Base-by-base conservation (phyloP, 768 basidiomycete species). In the Trametes maxima region DNA sequence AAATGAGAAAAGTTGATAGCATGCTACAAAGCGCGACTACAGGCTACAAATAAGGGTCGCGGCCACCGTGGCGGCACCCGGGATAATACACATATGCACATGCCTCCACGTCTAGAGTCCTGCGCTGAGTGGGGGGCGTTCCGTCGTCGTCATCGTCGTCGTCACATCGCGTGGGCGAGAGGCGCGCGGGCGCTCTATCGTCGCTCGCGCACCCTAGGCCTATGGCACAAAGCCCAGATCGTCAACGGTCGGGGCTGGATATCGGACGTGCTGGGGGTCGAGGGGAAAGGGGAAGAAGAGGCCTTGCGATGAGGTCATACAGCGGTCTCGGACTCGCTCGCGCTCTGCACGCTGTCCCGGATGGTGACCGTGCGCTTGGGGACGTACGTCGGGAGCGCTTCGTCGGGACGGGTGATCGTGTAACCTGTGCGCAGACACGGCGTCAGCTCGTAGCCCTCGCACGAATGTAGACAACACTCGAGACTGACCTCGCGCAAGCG, bases 401-500 rank as follows among this genome's bases (percentile, higher is more conserved):
- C 85, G 12, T 75, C 74, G 0, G 89, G 88, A 57, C 74, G 80
- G 37, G 81, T 78, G 61, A 88, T 74, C 28, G 84, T 64, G 72
- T 82, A 85, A 2, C 85, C 85, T 84, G 62, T 50, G 42, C 25
- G 21, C 11, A 33, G 28, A 33, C 28, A 28, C 24, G 14, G 22
- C 37, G 19, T 50, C 50, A 44, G 36, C 28, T 6, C 37, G 45
- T 33, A 61, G 21, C 16, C n/a, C 6, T 11, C 28, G 28, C 28
- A 33, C 28, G 8, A 46, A 8, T 12, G 3, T 21, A 36, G 5
- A 24, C 42, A 54, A 70, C 70, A 25, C 24, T 4, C 6, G 25
- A 42, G n/a, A 70, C 73, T 55, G 73, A 73, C 91, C 90, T 68
- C 80, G 82, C 49, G 88, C 75, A 4, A 80, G 87, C 7, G 91